Evolutionary conservation across 192 early-diverging fungal genomes (phyloP).

Genomic region (Backusella mclennaniae): DNA sequence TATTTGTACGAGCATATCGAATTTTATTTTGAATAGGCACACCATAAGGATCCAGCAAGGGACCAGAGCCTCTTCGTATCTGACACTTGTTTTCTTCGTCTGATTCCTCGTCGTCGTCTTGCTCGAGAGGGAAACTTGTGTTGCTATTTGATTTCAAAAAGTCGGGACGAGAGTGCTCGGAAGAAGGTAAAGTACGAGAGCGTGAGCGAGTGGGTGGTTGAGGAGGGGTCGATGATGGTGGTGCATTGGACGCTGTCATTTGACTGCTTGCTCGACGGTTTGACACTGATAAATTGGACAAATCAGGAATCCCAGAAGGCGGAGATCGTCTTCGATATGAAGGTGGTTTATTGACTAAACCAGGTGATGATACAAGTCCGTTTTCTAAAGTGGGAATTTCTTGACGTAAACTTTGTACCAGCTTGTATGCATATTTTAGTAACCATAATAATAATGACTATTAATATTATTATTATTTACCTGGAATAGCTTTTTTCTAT

Average conservation of each 20-base stretch:
- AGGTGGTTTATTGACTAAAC: neutral
- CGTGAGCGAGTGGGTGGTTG: conserved; percentile 15
- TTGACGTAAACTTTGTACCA: conserved; percentile 39
- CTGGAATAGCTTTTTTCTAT: conserved; percentile 55
- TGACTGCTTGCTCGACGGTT: conserved; percentile 5
- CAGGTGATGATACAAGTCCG: conserved; percentile 33
- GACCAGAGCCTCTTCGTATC: conserved; percentile 33
- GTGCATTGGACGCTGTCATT: neutral
- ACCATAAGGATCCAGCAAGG: conserved; percentile 75
- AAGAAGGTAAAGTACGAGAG: conserved; percentile 18
- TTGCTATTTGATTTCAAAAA: conserved; percentile 7
- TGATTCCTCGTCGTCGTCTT: conserved; percentile 22
- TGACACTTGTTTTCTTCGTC: conserved; percentile 15
- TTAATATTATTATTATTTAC: conserved; percentile 14
- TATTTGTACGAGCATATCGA: neutral
- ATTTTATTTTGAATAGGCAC: conserved; percentile 45
- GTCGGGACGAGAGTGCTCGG: conserved; percentile 6
- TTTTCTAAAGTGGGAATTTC: conserved; percentile 35
- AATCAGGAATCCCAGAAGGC: conserved; percentile 14
- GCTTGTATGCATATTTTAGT: conserved; percentile 5
- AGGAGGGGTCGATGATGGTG: neutral
- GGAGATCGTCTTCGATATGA: neutral
- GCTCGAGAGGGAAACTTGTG: neutral
- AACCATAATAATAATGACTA: neutral
- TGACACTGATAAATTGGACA: neutral